Percentiles rank a stretch among this genome's conserved stretches.
Evolutionary conservation across 306 rosid species (phyloP).

Genomic region (Potentilla sterilis): DNA sequence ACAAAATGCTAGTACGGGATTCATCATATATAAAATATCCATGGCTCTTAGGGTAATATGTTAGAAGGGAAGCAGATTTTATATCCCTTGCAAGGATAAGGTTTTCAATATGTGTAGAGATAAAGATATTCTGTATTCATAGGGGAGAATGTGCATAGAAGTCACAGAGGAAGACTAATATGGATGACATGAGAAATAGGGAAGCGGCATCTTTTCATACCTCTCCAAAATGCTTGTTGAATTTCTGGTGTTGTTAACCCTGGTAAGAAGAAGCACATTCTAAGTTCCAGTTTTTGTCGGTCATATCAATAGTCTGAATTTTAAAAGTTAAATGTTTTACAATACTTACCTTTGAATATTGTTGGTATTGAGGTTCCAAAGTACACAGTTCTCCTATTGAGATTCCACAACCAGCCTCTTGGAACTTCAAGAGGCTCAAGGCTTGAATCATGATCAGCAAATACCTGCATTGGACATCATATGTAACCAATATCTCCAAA

Average conservation of each 20-base stretch:
- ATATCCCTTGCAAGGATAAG: background rate
- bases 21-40: background rate
- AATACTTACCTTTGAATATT: slow-evolving; percentile 63
- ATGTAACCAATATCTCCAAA: slow-evolving; percentile 23
- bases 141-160: background rate
- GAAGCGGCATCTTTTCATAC: slow-evolving; percentile 39
- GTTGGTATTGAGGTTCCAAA: slow-evolving; percentile 55
- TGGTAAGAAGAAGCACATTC: slow-evolving; percentile 36
- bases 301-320: background rate
- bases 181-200: background rate
- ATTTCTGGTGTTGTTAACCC: slow-evolving; percentile 79
- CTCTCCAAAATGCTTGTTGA: slow-evolving; percentile 94
- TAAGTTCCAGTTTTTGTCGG: slow-evolving; percentile 17
- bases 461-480: slow-evolving; percentile 31
- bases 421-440: slow-evolving; percentile 50
- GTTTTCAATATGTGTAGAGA: background rate
- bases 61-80: slow-evolving; percentile 1
- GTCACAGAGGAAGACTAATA: background rate
- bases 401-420: slow-evolving; percentile 51
- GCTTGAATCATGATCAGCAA: slow-evolving; percentile 53
- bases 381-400: slow-evolving; percentile 49
- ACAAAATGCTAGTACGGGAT: background rate
- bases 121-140: background rate
- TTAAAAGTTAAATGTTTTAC: slow-evolving; percentile 8
- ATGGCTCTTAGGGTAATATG: background rate